Evolutionary conservation across 106 monocot species (phyloP), one percentile per base, ranked within the genome.

Genomic region (Platanthera zijinensis): DNA sequence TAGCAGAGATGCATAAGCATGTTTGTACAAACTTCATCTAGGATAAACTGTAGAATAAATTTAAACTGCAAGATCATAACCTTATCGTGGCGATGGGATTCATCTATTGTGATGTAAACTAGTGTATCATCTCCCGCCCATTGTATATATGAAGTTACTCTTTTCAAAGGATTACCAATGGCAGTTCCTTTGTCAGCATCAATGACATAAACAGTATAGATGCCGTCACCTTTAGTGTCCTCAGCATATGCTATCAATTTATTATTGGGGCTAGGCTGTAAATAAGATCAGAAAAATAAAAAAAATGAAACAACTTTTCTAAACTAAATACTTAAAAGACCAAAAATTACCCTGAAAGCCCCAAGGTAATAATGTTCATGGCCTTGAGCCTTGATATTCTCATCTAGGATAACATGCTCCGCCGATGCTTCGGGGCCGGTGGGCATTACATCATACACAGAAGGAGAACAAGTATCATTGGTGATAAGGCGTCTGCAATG

Each of bases 321-420:
- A 6, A 72, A 0, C 49, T 2, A 46, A 22, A 72, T 51, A 19
- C 10, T 50, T 10, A 72, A 32, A 25, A 2, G 15, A 21, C 2
- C 10, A 39, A 68, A 10, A 67, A 49, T 18, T 87, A 99, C 97
- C 81, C 92, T 79, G 74, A 94, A 94, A 79, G 89, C 74, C 10
- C 86, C 92, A 62, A 99, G 87, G 52, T 86, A 83, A 75, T 94
- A 99, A 63, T 92, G 94, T 69, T 84, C 85, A 72, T 92, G 83
- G 17, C 78, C 87, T 75, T 90, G 81, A 52, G 99, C 91, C 85
- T 90, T 92, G 32, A 92, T 78, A 85, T 99, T 99, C 84, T 94
- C 91, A 81, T 99, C 99, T 18, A 99, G 80, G 64, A 99, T 99
- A 74, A 94, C 75, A 84, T 92, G 99, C 82, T 99, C 99, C 69